phyloP scores from a whole-genome alignment of 768 basidiomycete species.

The Leccinum pellstonianum region DNA sequence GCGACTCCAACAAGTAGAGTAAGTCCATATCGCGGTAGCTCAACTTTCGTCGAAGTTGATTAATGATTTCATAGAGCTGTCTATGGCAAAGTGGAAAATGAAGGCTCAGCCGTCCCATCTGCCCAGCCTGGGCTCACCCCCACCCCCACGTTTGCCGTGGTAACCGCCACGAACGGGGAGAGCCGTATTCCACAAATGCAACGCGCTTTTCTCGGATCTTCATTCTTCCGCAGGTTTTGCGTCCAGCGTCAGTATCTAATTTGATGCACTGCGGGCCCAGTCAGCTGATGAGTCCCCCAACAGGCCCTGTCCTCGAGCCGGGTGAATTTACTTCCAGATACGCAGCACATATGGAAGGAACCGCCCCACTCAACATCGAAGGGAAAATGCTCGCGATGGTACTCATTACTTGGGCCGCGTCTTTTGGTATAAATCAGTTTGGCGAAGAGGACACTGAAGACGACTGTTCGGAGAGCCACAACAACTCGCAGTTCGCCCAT shows the following conservation, averaged over 20 bases:
- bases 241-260: constrained; percentile 65
- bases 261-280: neutral
- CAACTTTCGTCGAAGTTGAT: constrained; percentile 4
- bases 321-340: constrained; percentile 77
- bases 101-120: constrained; percentile 27
- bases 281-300: constrained; percentile 8
- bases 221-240: constrained; percentile 83
- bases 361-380: constrained; percentile 62
- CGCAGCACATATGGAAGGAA: constrained; percentile 60
- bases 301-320: constrained; percentile 86
- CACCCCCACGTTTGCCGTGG: constrained; percentile 9
- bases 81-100: constrained; percentile 65
- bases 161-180: constrained; percentile 2
- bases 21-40: constrained; percentile 31
- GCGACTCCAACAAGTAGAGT: constrained; percentile 84
- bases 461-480: constrained; percentile 2
- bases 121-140: constrained; percentile 27
- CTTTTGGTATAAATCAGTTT: constrained; percentile 82
- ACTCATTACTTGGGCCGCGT: constrained; percentile 85
- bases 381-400: constrained; percentile 77
- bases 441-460: constrained; percentile 44
- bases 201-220: constrained; percentile 76
- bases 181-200: constrained; percentile 70
- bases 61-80: constrained; percentile 52
- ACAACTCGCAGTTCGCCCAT: constrained; percentile 7